These are phyloP conservation scores for Xylariomycetidae sp. DNA, from an alignment of 2,329 filamentous ascomycete species.

Conservation along the genomic window DNA sequence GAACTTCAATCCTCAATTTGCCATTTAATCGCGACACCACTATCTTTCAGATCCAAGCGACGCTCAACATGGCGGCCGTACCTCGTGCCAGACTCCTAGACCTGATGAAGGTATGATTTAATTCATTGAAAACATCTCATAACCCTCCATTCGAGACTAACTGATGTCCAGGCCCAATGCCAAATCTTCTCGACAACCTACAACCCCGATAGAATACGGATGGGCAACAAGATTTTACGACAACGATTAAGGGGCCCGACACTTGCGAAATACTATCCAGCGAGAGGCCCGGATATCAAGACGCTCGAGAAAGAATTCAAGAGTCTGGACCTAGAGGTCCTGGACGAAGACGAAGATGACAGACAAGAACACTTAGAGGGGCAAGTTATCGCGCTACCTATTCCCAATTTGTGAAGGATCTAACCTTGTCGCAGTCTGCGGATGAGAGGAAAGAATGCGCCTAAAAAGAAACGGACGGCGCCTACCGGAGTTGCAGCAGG, in stretches of 20 bases:
- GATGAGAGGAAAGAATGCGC: slow-evolving; percentile 77
- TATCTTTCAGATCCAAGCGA: too few species aligned
- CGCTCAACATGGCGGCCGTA: slow-evolving; percentile 52
- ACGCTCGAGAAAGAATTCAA: slow-evolving; percentile 71
- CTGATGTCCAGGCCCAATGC: slow-evolving; percentile 67
- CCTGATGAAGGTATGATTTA: slow-evolving; percentile 69
- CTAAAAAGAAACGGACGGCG: slow-evolving; percentile 75
- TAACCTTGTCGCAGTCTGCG: slow-evolving; percentile 54
- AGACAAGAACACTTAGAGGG: slow-evolving; percentile 70
- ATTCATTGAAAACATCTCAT: too few species aligned
- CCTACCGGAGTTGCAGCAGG: slow-evolving; percentile 1
- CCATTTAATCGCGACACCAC: not conserved
- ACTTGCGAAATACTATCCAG: slow-evolving; percentile 84
- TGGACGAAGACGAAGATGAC: slow-evolving; percentile 74
- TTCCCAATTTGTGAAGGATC: slow-evolving; percentile 14
- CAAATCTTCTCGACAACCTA: slow-evolving; percentile 85
- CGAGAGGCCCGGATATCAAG: slow-evolving; percentile 53
- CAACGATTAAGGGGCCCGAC: slow-evolving; percentile 82
- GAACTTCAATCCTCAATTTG: not conserved
- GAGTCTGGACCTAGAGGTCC: slow-evolving; percentile 63
- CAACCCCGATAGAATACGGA: slow-evolving; percentile 77
- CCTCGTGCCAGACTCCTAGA: slow-evolving; percentile 60
- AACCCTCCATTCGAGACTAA: too few species aligned
- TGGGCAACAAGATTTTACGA: slow-evolving; percentile 88
- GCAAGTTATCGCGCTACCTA: slow-evolving; percentile 35